These are phyloP conservation scores for Hypholoma fasciculare DNA, from an alignment of 768 basidiomycete genomes.

Conservation along the genomic window DNA sequence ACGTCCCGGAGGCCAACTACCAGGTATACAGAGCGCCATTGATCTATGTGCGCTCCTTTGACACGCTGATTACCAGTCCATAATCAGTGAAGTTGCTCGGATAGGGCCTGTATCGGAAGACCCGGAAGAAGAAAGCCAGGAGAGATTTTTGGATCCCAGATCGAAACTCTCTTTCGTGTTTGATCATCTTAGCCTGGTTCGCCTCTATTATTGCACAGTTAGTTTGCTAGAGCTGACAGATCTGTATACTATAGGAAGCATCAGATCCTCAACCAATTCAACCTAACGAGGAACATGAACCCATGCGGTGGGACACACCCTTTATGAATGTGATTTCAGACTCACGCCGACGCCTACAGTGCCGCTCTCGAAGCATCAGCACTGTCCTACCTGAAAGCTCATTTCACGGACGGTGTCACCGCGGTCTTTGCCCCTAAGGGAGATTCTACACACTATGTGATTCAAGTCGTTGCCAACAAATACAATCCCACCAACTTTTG, in stretches of 20 bases:
- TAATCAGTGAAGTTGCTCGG: conserved; percentile 75
- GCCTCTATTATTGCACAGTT: conserved; percentile 20
- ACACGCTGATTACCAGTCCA: conserved; percentile 53
- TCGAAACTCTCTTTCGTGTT: conserved; percentile 78
- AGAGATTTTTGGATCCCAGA: conserved; percentile 83
- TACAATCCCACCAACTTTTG: conserved; percentile 95
- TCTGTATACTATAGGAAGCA: conserved; percentile 56
- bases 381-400: conserved; percentile 70
- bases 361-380: conserved; percentile 69
- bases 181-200: conserved; percentile 82
- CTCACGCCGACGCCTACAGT: conserved; percentile 36
- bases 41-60: conserved; percentile 9
- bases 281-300: conserved; percentile 64
- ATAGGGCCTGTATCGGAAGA: conserved; percentile 41
- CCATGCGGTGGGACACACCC: conserved; percentile 60
- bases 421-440: conserved; percentile 65
- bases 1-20: conserved; percentile 75
- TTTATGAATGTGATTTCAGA: background rate
- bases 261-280: conserved; percentile 69
- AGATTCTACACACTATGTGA: conserved; percentile 47
- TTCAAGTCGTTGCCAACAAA: conserved; percentile 93
- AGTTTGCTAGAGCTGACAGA: background rate
- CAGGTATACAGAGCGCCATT: conserved; percentile 50
- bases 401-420: conserved; percentile 78
- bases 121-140: conserved; percentile 36